Base-by-base conservation (phyloP, 495 filamentous ascomycete species). In the Aspergillus kassunensis region DNA sequence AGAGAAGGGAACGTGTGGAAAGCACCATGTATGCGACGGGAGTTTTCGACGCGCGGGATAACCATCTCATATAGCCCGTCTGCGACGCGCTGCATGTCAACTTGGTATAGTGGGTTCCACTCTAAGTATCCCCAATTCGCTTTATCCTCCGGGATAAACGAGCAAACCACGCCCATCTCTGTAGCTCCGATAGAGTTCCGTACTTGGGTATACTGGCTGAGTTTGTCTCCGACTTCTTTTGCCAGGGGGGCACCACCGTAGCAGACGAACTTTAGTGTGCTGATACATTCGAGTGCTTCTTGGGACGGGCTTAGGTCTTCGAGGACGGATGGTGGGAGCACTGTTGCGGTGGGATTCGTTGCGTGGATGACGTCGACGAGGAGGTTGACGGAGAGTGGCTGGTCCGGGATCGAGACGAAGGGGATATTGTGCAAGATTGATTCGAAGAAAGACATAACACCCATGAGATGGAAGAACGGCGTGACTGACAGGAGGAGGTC, bases 71-170 rank as follows among this genome's bases (percentile, higher is more conserved):
- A 20, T 3, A 41, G 37, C 7, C 19, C 37, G 19, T 41, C 37
- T 77, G 80, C 19, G 75, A 75, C 3, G 53, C 35, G 9, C 56
- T 59, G 37, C 60, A 57, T 53, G 55, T 45, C 37, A 19, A 41
- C 12, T 23, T 19, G 18, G 10, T 23, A 41, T 23, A 5, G 6
- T 9, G 37, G 37, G 19, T 16, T 41, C 37, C 37, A 41, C 19
- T 41, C 37, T 4, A 41, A 41, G 12, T 23, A 41, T 25, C 59
- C 56, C 29, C 3, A 72, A 19, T 46, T 62, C 60, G 2, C 69
- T 68, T 8, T 70, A 20, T 41, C n/a, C 37, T 41, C 37, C 4
- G 37, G 37, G 4, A 4, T 19, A 3, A 41, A 19, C 6, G 66
- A 39, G 3, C n/a, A 4, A 8, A 60, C 33, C 7, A 58, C 20